Evolutionary conservation across 1,139 yeast species (phyloP).

Genomic region (Yamadazyma blattariae): DNA sequence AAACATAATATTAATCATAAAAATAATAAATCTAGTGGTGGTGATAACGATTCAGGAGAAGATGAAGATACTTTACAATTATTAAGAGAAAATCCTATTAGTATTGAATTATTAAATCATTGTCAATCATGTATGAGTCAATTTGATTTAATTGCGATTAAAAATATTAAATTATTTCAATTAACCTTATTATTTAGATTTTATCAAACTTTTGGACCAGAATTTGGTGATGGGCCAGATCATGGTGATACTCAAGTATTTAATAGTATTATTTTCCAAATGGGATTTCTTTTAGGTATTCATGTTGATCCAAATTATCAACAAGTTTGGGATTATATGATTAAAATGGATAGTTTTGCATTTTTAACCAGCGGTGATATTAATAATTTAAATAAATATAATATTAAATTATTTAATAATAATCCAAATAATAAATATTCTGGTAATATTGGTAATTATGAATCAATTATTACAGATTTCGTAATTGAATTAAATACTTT

Average conservation of each 20-base stretch:
- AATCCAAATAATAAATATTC: too few species aligned
- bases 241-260: slow-evolving; percentile 44
- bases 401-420: background rate
- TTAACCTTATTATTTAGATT: slow-evolving; percentile 3
- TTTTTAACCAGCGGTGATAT: background rate
- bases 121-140: slow-evolving; percentile 35
- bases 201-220: slow-evolving; percentile 7
- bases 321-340: slow-evolving; percentile 1
- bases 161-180: slow-evolving; percentile 13
- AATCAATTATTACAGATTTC: background rate
- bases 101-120: slow-evolving; percentile 30
- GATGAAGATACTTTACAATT: slow-evolving; percentile 22
- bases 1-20: slow-evolving; percentile 18
- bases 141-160: slow-evolving; percentile 11
- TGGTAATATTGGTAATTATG: too few species aligned
- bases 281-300: slow-evolving; percentile 44
- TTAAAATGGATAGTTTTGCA: background rate
- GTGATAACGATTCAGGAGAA: slow-evolving; percentile 8
- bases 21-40: slow-evolving; percentile 1
- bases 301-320: slow-evolving; percentile 34
- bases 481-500: background rate
- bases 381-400: background rate
- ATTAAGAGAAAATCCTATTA: slow-evolving; percentile 13
- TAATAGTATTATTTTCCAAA: slow-evolving; percentile 38
- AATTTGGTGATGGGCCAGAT: slow-evolving; percentile 43